Conservation (phyloP, 345 rosid species). For the Camelina neglecta region DNA sequence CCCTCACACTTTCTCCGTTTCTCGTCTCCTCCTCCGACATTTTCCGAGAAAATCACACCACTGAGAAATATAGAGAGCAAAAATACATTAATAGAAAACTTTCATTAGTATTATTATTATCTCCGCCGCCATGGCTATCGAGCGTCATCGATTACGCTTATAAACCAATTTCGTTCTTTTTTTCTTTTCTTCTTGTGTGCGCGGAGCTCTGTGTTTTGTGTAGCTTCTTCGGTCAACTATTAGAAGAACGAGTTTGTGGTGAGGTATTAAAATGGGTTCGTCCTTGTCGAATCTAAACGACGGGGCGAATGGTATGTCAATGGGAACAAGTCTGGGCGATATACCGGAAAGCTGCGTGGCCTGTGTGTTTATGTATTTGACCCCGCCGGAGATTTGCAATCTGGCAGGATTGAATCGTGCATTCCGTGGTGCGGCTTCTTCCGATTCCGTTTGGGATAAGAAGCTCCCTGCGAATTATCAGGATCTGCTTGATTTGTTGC, state of each 20-base stretch:
- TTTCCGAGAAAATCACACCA: slow-evolving; percentile 34
- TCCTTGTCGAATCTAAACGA: slow-evolving; percentile 78
- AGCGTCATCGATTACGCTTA: slow-evolving; percentile 1
- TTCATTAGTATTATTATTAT: neutral
- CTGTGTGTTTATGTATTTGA: slow-evolving; percentile 74
- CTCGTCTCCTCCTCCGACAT: slow-evolving; percentile 16
- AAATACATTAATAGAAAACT: slow-evolving; percentile 6
- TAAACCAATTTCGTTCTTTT: slow-evolving; percentile 19
- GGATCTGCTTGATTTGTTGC: slow-evolving; percentile 83
- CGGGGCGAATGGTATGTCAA: slow-evolving; percentile 53
- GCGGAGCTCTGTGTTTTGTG: slow-evolving; percentile 28
- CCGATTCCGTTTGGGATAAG: slow-evolving; percentile 90
- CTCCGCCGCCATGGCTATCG: slow-evolving; percentile 13
- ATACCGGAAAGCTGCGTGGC: slow-evolving; percentile 97
- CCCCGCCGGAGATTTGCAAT: slow-evolving; percentile 98
- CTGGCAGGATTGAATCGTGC: slow-evolving; percentile 79
- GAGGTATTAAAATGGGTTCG: slow-evolving; percentile 64
- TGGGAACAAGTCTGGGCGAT: slow-evolving; percentile 79
- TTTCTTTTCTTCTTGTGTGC: no score
- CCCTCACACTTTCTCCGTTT: slow-evolving; percentile 44
- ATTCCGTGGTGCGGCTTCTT: slow-evolving; percentile 90
- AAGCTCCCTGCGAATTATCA: slow-evolving; percentile 83
- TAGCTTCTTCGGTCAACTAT: slow-evolving; percentile 38
- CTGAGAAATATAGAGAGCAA: neutral
- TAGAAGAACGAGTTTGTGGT: neutral